Base-by-base conservation (phyloP, 805 yeast species). In the Cyberlindnera euphorbiiphila region DNA sequence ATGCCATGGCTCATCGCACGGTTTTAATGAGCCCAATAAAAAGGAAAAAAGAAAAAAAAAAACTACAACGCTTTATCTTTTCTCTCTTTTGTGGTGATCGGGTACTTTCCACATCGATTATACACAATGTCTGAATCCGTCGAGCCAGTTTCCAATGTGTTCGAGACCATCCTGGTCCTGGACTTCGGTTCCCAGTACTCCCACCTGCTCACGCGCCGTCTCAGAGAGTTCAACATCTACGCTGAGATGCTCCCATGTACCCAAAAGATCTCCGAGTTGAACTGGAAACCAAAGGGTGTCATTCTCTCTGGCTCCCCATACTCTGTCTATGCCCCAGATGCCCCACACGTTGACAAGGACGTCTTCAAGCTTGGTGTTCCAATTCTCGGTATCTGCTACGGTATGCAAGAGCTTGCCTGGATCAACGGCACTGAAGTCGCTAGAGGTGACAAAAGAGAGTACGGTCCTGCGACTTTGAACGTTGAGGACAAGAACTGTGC, bases 241-340 rank as follows among this genome's bases (percentile, higher is more conserved):
- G 98, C 98, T 51, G 98, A 93, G 70, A 93, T 93, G 98, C 76
- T 93, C 49, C 98, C 98, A 52, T 93, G 98, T 69, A 93, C 98
- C 37, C 98, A 94, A 69, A 93, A 93, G 72, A 91, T 93, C 60
- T 62, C 82, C 38, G 97, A 91, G 51, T 75, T 93, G 54, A 66
- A 80, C 43, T 93, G 96, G 94, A 89, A 78, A 61, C 98, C 98
- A 52, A 85, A 81, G 63, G 98, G 98, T 69, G 81, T 93, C 42
- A 93, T 93, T 58, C 71, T 93, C 46, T 88, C 97, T 32, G 98
- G 98, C 47, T 93, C 96, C 49, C 98, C 98, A 37, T 93, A 86
- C 81, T 88, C 98, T 10, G 98, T 93, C 34, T 93, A 91, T 61
- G 96, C 84, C 42, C 82, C 78, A 41, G 98, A 82, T 54, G 88